Conservation (phyloP, 1,284 basidiomycete genomes). For the Papiliotrema fonsecae region DNA sequence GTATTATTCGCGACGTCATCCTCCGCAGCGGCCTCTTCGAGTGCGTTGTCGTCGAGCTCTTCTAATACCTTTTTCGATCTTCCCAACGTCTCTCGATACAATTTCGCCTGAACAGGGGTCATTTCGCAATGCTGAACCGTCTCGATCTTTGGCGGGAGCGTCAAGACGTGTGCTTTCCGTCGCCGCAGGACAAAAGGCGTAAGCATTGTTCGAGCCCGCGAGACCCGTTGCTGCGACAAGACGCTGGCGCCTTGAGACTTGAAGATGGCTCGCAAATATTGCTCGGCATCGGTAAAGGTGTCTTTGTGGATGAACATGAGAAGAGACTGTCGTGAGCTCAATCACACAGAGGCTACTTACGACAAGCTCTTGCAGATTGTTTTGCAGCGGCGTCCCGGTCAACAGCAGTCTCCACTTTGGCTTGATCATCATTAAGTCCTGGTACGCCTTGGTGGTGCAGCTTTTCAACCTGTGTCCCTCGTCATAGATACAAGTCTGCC, state of each 20-base stretch:
- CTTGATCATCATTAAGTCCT: constrained; percentile 75
- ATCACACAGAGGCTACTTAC: constrained; percentile 54
- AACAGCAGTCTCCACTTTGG: constrained; percentile 87
- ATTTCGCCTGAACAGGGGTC: constrained; percentile 73
- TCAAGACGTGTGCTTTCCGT: constrained; percentile 89
- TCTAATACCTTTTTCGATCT: constrained; percentile 69
- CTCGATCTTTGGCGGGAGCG: constrained; percentile 85
- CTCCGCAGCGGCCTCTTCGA: constrained; percentile 29
- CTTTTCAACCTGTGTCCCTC: constrained; percentile 97
- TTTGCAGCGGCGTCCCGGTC: constrained; percentile 89
- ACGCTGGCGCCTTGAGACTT: constrained; percentile 83
- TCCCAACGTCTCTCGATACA: constrained; percentile 80
- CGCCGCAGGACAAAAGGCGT: constrained; percentile 95
- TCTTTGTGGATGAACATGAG: constrained; percentile 97
- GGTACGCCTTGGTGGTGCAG: constrained; percentile 91
- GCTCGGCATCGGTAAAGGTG: constrained; percentile 71
- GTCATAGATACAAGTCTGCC: constrained; percentile 82
- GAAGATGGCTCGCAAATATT: constrained; percentile 87
- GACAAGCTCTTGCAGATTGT: constrained; percentile 78
- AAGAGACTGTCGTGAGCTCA: constrained; percentile 64
- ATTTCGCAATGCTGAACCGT: constrained; percentile 91
- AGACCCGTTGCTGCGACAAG: constrained; percentile 83
- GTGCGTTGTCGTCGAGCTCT: constrained; percentile 60
- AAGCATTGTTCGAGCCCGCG: constrained; percentile 97
- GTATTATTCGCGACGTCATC: constrained; percentile 40